Evolutionary conservation across 768 basidiomycete genomes (phyloP).

Genomic region (Obba rivulosa): DNA sequence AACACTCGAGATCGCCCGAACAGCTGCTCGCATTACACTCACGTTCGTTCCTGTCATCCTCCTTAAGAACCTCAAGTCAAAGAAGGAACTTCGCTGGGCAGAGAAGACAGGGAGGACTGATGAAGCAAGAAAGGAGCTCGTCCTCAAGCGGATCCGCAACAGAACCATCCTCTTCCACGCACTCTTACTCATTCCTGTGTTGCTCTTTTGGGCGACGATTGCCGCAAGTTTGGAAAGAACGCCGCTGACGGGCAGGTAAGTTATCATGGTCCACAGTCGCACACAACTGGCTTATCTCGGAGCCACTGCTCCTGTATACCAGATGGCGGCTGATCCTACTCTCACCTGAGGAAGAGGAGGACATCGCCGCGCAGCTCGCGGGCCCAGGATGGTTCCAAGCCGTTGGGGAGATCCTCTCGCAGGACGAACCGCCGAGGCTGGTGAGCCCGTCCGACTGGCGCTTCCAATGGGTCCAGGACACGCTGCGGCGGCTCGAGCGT

Average conservation of each 20-base stretch:
- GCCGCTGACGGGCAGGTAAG: slow-evolving; percentile 81
- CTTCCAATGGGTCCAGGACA: slow-evolving; percentile 78
- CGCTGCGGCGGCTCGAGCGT: slow-evolving; percentile 70
- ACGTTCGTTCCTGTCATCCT: slow-evolving; percentile 71
- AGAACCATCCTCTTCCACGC: slow-evolving; percentile 46
- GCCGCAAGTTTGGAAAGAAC: slow-evolving; percentile 72
- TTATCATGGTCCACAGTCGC: slow-evolving; percentile 1
- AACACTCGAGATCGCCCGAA: slow-evolving; percentile 66
- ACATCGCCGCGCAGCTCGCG: slow-evolving; percentile 74
- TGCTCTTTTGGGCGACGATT: slow-evolving; percentile 63
- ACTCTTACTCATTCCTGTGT: slow-evolving; percentile 55
- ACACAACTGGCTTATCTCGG: background rate
- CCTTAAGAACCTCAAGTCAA: slow-evolving; percentile 49
- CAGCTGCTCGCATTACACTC: slow-evolving; percentile 63
- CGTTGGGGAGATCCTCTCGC: slow-evolving; percentile 71
- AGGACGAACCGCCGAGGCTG: slow-evolving; percentile 49
- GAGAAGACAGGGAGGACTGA: slow-evolving; percentile 35
- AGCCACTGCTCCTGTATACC: slow-evolving; percentile 2
- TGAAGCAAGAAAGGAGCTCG: slow-evolving; percentile 44
- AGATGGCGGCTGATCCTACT: slow-evolving; percentile 87
- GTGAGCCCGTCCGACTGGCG: slow-evolving; percentile 85
- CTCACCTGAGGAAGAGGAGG: slow-evolving; percentile 90
- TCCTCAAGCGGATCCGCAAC: slow-evolving; percentile 44
- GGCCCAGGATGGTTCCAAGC: slow-evolving; percentile 86
- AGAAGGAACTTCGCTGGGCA: slow-evolving; percentile 44